phyloP scores from a whole-genome alignment of 768 basidiomycete species.

The Rhodosporidiobolus odoratus region DNA sequence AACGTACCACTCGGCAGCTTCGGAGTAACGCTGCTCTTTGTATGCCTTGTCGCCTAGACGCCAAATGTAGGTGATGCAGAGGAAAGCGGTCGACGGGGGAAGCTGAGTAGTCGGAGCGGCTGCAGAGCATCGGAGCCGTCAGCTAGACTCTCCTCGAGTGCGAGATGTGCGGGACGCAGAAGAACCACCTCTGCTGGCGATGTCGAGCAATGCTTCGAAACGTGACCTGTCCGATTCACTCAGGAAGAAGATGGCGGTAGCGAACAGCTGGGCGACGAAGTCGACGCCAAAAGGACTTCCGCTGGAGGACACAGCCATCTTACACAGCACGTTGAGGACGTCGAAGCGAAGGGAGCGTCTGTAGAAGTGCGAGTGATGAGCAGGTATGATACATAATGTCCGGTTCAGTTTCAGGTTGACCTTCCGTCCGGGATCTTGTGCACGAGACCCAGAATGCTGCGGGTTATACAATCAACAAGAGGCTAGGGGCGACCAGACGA shows the following conservation, averaged over 20 bases:
- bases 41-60: conserved; percentile 4
- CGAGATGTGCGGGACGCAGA: neutral
- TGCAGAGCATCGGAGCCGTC: neutral
- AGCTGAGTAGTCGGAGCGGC: neutral
- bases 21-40: neutral
- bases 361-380: neutral
- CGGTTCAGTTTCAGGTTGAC: neutral
- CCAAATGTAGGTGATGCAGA: conserved; percentile 12
- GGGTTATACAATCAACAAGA: neutral
- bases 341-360: neutral
- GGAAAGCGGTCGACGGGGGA: neutral
- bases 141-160: neutral
- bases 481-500: neutral
- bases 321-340: neutral
- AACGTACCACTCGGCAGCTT: conserved; percentile 1
- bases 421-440: neutral
- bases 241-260: neutral
- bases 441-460: neutral
- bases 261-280: neutral
- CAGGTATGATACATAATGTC: neutral
- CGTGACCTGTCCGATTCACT: neutral
- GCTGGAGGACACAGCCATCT: neutral
- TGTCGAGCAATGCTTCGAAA: neutral
- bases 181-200: neutral
- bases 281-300: neutral